Percentiles rank a stretch among this genome's conserved stretches.
phyloP scores from a whole-genome alignment of 768 basidiomycete species.

The Gloeostereum incarnatum region DNA sequence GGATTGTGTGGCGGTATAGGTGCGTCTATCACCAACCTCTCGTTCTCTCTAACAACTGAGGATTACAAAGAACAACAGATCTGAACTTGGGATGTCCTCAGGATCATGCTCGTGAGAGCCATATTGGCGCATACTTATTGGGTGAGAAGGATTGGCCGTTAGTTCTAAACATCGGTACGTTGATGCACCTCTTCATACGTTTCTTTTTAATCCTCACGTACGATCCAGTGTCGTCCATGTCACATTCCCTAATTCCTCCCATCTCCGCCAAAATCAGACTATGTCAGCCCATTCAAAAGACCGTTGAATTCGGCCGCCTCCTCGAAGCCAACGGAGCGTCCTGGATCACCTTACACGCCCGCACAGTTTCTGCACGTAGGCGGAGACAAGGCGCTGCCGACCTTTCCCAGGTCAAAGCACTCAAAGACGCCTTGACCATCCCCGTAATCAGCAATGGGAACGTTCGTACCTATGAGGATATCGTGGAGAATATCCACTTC shows the following conservation, averaged over 20 bases:
- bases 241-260: conserved; percentile 52
- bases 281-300: conserved; percentile 44
- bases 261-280: conserved; percentile 56
- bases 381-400: conserved; percentile 68
- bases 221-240: conserved; percentile 51
- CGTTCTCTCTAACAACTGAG: neutral
- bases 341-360: conserved; percentile 68
- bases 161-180: conserved; percentile 53
- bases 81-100: conserved; percentile 80
- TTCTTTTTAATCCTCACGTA: neutral
- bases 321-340: conserved; percentile 60
- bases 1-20: conserved; percentile 63
- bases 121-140: conserved; percentile 72
- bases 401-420: conserved; percentile 43
- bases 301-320: conserved; percentile 43
- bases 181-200: neutral
- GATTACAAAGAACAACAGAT: conserved; percentile 33
- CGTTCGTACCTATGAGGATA: conserved; percentile 50
- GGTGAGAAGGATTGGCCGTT: conserved; percentile 65
- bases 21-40: conserved; percentile 23
- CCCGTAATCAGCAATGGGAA: conserved; percentile 78
- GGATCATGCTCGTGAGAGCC: conserved; percentile 52
- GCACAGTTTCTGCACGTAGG: conserved; percentile 60
- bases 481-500: conserved; percentile 38
- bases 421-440: conserved; percentile 41